Conservation (phyloP, 176 grass and related monocot genomes). For the Phyllostachys edulis region DNA sequence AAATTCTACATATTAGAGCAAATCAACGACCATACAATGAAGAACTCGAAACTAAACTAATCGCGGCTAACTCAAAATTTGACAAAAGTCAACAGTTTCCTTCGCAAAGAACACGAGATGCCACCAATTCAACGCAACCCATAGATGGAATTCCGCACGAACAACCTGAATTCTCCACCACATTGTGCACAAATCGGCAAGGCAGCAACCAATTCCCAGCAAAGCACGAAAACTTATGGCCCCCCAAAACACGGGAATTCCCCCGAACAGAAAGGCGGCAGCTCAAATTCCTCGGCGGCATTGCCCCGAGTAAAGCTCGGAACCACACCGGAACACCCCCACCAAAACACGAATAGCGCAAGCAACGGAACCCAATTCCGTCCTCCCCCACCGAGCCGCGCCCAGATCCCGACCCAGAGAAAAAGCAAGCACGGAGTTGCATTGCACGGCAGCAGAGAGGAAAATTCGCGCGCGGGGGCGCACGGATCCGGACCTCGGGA, state of each 20-base stretch:
- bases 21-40: neutral
- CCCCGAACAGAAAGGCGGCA: neutral
- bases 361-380: neutral
- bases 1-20: neutral
- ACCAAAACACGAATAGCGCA: neutral
- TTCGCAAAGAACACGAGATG: neutral
- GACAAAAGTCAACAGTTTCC: neutral
- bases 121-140: neutral
- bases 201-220: neutral
- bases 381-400: neutral
- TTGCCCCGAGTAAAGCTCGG: constrained; percentile 12
- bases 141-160: neutral
- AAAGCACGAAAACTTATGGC: neutral
- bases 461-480: neutral
- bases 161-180: neutral
- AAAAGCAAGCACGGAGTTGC: neutral
- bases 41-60: neutral
- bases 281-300: constrained; percentile 13
- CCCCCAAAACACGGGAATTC: neutral
- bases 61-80: neutral
- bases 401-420: constrained; percentile 34
- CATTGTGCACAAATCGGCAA: neutral
- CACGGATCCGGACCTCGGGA: constrained; percentile 77
- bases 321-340: neutral
- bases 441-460: neutral